Conservation (phyloP, 2,329 filamentous ascomycete genomes). For the Coccinonectria pachysandricola region DNA sequence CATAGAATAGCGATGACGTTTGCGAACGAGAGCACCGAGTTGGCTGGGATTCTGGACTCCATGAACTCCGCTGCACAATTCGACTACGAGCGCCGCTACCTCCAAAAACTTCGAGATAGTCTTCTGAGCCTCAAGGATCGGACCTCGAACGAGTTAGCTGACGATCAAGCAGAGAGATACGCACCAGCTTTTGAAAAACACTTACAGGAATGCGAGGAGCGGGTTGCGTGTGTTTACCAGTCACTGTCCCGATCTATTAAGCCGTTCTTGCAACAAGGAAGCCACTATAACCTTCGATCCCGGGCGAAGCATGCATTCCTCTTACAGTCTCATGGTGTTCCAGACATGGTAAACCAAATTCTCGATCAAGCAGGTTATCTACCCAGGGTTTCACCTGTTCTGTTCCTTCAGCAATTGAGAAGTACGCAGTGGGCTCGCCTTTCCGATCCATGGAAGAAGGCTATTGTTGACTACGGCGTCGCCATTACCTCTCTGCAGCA, state of each 20-base stretch:
- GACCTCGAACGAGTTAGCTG: slow-evolving; percentile 1
- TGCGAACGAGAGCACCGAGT: not conserved
- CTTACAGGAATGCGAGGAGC: slow-evolving; percentile 1
- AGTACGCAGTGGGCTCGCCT: slow-evolving; percentile 18
- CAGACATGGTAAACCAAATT: not conserved
- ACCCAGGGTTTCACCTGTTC: slow-evolving; percentile 22
- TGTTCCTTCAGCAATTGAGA: slow-evolving; percentile 26
- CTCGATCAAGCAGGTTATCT: slow-evolving; percentile 1
- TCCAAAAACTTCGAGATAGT: slow-evolving; percentile 6
- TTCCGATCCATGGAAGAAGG: slow-evolving; percentile 22
- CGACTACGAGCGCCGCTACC: slow-evolving; percentile 6
- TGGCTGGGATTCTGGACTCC: slow-evolving; percentile 4
- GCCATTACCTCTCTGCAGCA: slow-evolving; percentile 31
- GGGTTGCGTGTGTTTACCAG: not conserved
- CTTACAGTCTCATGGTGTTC: slow-evolving; percentile 1
- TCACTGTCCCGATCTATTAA: not conserved
- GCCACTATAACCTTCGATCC: too few species aligned
- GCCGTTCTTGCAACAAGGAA: not conserved
- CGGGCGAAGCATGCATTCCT: too few species aligned
- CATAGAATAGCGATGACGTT: not conserved
- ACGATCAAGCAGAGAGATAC: not conserved
- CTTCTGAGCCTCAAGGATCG: slow-evolving; percentile 2
- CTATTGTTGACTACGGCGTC: slow-evolving; percentile 29
- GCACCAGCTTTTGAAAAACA: slow-evolving; percentile 1
- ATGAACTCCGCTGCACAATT: slow-evolving; percentile 5